Percentiles rank a stretch among this genome's conserved stretches.
Evolutionary conservation across 768 basidiomycete genomes (phyloP).

Genomic region (Daedaleopsis nitida): DNA sequence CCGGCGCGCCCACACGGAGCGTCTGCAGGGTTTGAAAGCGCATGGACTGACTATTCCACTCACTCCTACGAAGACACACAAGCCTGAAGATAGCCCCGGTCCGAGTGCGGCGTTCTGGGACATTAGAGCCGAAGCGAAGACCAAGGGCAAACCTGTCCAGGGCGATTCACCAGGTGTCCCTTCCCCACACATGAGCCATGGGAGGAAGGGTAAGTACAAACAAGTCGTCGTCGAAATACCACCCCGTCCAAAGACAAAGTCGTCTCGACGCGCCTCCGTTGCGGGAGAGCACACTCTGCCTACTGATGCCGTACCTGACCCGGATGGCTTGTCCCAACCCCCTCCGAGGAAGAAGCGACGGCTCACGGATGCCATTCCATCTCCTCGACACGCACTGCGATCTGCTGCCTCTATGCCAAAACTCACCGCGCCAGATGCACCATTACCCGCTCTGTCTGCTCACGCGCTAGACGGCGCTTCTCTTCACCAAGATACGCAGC

Average conservation of each 20-base stretch:
- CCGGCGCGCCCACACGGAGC: slow-evolving; percentile 58
- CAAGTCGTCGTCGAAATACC: slow-evolving; percentile 1
- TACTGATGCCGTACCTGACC: neutral
- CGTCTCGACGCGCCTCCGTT: neutral
- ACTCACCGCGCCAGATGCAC: neutral
- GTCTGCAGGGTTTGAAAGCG: slow-evolving; percentile 45
- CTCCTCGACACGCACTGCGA: neutral
- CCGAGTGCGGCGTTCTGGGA: slow-evolving; percentile 16
- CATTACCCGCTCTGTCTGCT: neutral
- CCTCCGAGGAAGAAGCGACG: slow-evolving; percentile 24
- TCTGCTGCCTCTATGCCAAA: neutral
- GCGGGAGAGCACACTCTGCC: neutral
- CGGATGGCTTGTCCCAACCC: neutral
- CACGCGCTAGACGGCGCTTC: neutral
- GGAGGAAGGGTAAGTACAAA: slow-evolving; percentile 3
- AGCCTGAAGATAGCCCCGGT: neutral
- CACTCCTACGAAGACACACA: slow-evolving; percentile 9
- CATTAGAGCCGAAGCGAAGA: slow-evolving; percentile 17
- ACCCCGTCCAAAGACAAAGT: neutral
- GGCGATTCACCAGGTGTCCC: neutral
- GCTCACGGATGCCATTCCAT: neutral
- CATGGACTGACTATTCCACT: slow-evolving; percentile 27
- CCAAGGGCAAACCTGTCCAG: slow-evolving; percentile 18
- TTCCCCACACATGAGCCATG: neutral
- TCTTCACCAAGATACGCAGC: neutral